Percentiles rank a stretch among this genome's conserved stretches.
Evolutionary conservation across 2,329 filamentous ascomycete species (phyloP).

Genomic region (Lecanicillium sp.): DNA sequence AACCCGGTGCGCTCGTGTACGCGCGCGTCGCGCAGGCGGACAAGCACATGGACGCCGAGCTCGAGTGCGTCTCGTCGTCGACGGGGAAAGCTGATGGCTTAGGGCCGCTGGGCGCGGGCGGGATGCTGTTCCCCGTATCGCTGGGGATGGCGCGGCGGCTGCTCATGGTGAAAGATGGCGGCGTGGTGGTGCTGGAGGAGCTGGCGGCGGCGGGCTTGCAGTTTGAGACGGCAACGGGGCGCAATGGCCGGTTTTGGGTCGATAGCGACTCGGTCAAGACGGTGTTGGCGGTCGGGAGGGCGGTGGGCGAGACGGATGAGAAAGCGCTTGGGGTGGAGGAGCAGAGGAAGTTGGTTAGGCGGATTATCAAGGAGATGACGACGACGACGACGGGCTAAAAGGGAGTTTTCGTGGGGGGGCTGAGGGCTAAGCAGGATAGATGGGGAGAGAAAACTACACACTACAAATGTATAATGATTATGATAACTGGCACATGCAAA

Average conservation of each 20-base stretch:
- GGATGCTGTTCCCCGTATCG: slow-evolving; percentile 80
- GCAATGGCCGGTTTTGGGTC: slow-evolving; percentile 91
- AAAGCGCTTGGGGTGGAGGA: slow-evolving; percentile 53
- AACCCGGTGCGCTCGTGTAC: slow-evolving; percentile 74
- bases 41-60: slow-evolving; percentile 78
- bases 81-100: slow-evolving; percentile 87
- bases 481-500: neutral
- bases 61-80: slow-evolving; percentile 79
- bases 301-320: slow-evolving; percentile 71
- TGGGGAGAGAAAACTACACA: too few species aligned
- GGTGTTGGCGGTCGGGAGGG: slow-evolving; percentile 70
- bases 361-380: slow-evolving; percentile 53
- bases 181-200: slow-evolving; percentile 70
- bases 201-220: slow-evolving; percentile 67
- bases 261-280: slow-evolving; percentile 67
- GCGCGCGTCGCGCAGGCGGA: slow-evolving; percentile 73
- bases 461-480: neutral
- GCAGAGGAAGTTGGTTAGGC: slow-evolving; percentile 64
- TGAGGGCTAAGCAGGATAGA: too few species aligned
- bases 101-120: slow-evolving; percentile 65
- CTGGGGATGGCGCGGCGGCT: slow-evolving; percentile 74
- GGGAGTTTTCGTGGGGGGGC: too few species aligned
- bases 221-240: slow-evolving; percentile 89
- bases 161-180: slow-evolving; percentile 57
- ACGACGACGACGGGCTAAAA: too few species aligned